Conservation (phyloP, 345 rosid species). For the Citrus australasica region DNA sequence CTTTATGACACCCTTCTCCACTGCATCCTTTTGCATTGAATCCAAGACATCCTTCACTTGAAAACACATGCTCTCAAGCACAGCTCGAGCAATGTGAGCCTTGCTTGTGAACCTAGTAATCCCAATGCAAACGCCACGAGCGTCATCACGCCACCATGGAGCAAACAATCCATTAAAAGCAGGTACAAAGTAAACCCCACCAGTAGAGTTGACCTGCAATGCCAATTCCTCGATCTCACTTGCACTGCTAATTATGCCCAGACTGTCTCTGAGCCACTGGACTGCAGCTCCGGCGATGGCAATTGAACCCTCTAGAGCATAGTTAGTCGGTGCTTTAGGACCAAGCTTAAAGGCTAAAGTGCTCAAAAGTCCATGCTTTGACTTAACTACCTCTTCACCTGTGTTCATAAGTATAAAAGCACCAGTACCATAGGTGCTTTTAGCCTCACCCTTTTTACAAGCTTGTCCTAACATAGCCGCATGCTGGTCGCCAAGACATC, state of each 20-base stretch:
- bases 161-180: slow-evolving; percentile 95
- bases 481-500: slow-evolving; percentile 96
- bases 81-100: slow-evolving; percentile 88
- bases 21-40: slow-evolving; percentile 89
- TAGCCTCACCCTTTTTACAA: slow-evolving; percentile 86
- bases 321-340: slow-evolving; percentile 67
- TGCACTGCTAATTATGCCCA: slow-evolving; percentile 59
- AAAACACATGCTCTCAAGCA: slow-evolving; percentile 95
- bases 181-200: slow-evolving; percentile 93
- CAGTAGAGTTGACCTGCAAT: slow-evolving; percentile 56
- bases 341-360: slow-evolving; percentile 93
- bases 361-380: slow-evolving; percentile 79
- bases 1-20: slow-evolving; percentile 35
- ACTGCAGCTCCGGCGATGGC: slow-evolving; percentile 99
- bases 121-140: slow-evolving; percentile 88
- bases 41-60: slow-evolving; percentile 91
- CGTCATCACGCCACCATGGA: slow-evolving; percentile 98
- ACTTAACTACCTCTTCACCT: slow-evolving; percentile 54
- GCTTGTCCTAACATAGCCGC: slow-evolving; percentile 98
- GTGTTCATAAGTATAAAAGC: slow-evolving; percentile 95
- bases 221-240: slow-evolving; percentile 80
- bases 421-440: slow-evolving; percentile 94
- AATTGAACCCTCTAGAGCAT: slow-evolving; percentile 93
- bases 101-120: slow-evolving; percentile 82
- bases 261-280: slow-evolving; percentile 94